Evolutionary conservation across 2,329 filamentous ascomycete genomes (phyloP), one percentile per base, ranked within the genome.

Genomic region (Nigrospora oryzae): DNA sequence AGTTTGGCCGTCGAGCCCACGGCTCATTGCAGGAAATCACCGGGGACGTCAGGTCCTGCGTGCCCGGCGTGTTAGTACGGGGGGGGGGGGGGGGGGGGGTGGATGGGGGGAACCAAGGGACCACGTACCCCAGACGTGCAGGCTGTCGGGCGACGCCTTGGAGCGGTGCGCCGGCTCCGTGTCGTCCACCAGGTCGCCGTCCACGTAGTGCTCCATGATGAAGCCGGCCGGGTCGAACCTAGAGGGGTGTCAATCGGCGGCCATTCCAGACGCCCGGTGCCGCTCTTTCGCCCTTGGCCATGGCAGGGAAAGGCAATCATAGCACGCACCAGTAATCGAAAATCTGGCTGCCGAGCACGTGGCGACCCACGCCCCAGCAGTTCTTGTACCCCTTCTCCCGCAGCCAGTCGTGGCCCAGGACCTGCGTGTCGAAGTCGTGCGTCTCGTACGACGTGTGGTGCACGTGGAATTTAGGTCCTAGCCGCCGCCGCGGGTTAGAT

Each of bases 401-500:
- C 49, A 88, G 64, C 79, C 81, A 86, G 54, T 84, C 74, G 62
- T 88, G 84, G 1, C 84, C 84, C 3, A 87, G 66, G 31, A 78
- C 69, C 66, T 87, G 83, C 5, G 78, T 77, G 56, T 88, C 83
- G 53, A 83, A 84, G 59, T 87, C 82, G 53, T 84, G 77, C 5
- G 84, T 81, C 62, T 87, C 84, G 51, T 83, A 87, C 3, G 73
- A 78, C 15, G 75, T 76, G 62, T 87, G 84, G 57, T 87, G 83
- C 3, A 86, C 74, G 56, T 82, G 78, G 47, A 58, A 65, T 41
- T 63, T 59, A 37, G 63, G 59, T 0, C 70, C 42, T 44, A n/a
- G 14, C 13, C n/a, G n/a, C 14, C 12, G 28, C n/a, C 17, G 34
- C 14, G 15, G 35, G 17, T n/a, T 11, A 13, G 6, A 13, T 36